Evolutionary conservation across 192 early-diverging fungal species (phyloP), one percentile per base, ranked within the genome.

Genomic region (Mortierella claussenii): DNA sequence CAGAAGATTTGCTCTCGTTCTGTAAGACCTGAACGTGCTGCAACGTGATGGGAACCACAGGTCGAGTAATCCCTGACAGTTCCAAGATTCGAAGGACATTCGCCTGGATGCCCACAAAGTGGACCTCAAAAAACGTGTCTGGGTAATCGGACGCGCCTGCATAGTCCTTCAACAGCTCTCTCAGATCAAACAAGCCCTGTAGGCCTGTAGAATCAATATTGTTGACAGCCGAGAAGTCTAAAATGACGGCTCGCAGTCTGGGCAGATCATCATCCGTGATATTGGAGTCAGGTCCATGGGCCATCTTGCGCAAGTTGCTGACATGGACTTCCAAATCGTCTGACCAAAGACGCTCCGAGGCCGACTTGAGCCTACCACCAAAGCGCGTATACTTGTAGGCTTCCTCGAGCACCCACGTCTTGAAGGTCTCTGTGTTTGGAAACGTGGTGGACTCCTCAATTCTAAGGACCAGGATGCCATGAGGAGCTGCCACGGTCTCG

Each of bases 181-280:
- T 64, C 37, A 75, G 75, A 36, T 95, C 93, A 9, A 91, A 70
- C 5, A 97, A 83, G 33, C 83, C 83, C 67, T 94, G 91, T 36
- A 93, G 61, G 18, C 93, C 94, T 1, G 94, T 93, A 20, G 88
- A 86, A 63, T 97, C 96, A 43, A 96, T 83, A 33, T 86, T 66
- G 36, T 91, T 89, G 21, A 96, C 93, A 23, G 86, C 88, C 0
- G 88, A 82, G 50, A 97, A 89, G 67, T 97, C 96, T 54, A 97
- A 84, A 31, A 97, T 81, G 23, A 95, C 69, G 1, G 94, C 89
- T 23, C 85, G 81, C 21, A 96, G 80, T 4, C 78, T 59, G 12
- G 89, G 88, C 12, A 50, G 24, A 45, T 85, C 83, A 9, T 86
- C 80, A 28, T 85, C 70, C 24, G 54, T 76, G 48, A 59, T 74